Evolutionary conservation across 2,329 filamentous ascomycete species (phyloP).

Genomic region (Chaetomiaceae sp.): DNA sequence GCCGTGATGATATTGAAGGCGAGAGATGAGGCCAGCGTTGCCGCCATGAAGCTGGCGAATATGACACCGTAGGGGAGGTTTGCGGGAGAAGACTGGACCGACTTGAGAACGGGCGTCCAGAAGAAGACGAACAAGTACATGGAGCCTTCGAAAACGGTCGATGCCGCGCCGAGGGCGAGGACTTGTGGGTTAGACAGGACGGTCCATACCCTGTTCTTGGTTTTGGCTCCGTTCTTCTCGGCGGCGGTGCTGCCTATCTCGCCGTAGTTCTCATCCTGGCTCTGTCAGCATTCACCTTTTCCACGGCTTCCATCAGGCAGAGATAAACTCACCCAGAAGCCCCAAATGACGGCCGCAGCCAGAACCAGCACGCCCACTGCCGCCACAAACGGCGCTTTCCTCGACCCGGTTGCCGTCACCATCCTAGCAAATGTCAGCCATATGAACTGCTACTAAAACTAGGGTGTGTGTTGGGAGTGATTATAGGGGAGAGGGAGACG

Average conservation of each 20-base stretch:
- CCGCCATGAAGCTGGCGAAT: slow-evolving; percentile 51
- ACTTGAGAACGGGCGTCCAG: slow-evolving; percentile 50
- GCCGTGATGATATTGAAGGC: slow-evolving; percentile 43
- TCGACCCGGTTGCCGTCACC: not conserved
- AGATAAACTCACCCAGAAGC: not conserved
- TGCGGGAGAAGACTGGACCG: slow-evolving; percentile 28
- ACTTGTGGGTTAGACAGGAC: slow-evolving; percentile 42
- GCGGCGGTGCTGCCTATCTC: slow-evolving; percentile 15
- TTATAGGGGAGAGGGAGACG: no score
- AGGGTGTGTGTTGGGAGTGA: no score
- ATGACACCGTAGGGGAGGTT: slow-evolving; percentile 43
- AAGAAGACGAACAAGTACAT: slow-evolving; percentile 58
- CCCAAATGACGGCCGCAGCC: not conserved
- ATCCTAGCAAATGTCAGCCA: no score
- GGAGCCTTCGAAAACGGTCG: slow-evolving; percentile 54
- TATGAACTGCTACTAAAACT: no score
- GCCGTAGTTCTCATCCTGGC: slow-evolving; percentile 45
- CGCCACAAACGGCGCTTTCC: not conserved
- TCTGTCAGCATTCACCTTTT: not conserved
- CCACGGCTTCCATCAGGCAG: not conserved
- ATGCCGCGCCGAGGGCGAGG: slow-evolving; percentile 46
- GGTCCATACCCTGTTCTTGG: slow-evolving; percentile 8
- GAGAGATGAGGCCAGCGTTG: slow-evolving; percentile 56
- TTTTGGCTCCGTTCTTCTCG: not conserved
- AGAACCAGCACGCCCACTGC: not conserved